Base-by-base conservation (phyloP, 345 rosid species). In the Hibiscus tridactylites region DNA sequence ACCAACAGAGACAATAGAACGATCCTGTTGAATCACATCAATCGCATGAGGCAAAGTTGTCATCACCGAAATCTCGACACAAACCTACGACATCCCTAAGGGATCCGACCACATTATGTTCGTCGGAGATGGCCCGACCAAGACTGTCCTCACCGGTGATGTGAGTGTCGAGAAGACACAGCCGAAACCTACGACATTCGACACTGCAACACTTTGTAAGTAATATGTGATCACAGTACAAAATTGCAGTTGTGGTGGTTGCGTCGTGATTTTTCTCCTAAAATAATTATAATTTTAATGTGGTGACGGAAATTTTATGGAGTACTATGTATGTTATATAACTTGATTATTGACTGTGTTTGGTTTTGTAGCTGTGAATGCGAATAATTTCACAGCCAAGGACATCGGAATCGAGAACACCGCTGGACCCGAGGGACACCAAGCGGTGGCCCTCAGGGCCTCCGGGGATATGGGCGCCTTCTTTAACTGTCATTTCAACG, bases 381-480 rank as follows among this genome's bases (percentile, higher is more conserved):
- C 44, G 9, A 39, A 39, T 39, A 39, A 39, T 31, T 92, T 92
- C 87, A 83, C 84, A 26, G 91, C 91, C 17, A 90, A 87, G 81
- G 80, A 79, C 78, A 88, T 92, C 26, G 85, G 88, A 64, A 81
- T 92, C 26, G 90, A 88, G 83, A 92, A 92, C 86, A 69, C 82
- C 1, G 91, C 93, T 0, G 93, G 92, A 49, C 82, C 90, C 1
- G 11, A 54, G 2, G 87, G 85, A 63, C 82, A 75, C 61, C 96
- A 90, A 56, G 91, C 96, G 1, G 97, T 92, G 35, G 97, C 96
- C 0, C 72, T 92, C 10, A 77, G 89, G n/a, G 85, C 86, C 1
- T 76, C 83, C 8, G 73, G 88, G 0, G 89, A 92, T 57, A 66
- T 10, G 75, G 71, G 91, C 31, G 70, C 83, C 3, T 84, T 88